phyloP scores from a whole-genome alignment of 805 yeast species.

The Zygosaccharomyces gambellarensis region DNA sequence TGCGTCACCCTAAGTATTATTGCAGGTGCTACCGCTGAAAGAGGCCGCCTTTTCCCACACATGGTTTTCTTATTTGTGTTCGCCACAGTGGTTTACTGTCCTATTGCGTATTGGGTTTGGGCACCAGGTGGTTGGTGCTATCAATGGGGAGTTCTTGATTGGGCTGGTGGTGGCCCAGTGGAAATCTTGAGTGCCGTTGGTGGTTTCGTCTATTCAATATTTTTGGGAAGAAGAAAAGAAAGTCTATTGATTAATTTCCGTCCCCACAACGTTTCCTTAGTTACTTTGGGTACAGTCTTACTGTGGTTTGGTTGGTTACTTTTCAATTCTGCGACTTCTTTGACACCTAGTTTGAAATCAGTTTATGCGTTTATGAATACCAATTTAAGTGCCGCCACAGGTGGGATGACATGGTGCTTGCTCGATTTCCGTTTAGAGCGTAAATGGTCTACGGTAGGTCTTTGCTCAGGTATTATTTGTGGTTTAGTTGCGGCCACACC shows the following conservation, averaged over 20 bases:
- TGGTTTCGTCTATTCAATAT: constrained; percentile 80
- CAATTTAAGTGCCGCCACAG: constrained; percentile 82
- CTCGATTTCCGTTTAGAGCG: constrained; percentile 83
- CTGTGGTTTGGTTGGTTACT: constrained; percentile 97
- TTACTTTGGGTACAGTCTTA: constrained; percentile 79
- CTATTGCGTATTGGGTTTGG: constrained; percentile 97
- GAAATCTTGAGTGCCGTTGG: constrained; percentile 89
- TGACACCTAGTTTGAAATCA: constrained; percentile 76
- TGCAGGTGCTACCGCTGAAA: constrained; percentile 89
- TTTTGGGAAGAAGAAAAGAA: constrained; percentile 74
- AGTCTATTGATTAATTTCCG: constrained; percentile 76
- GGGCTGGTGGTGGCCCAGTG: constrained; percentile 98
- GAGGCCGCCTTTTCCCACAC: constrained; percentile 84
- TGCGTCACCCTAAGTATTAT: constrained; percentile 89
- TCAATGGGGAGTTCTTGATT: constrained; percentile 88
- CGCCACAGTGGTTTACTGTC: constrained; percentile 91
- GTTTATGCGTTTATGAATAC: constrained; percentile 90
- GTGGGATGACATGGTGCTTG: constrained; percentile 87
- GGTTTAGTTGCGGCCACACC: constrained; percentile 98
- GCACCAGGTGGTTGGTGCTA: constrained; percentile 89
- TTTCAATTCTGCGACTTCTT: constrained; percentile 87
- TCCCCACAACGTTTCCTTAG: constrained; percentile 91
- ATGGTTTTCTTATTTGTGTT: constrained; percentile 78
- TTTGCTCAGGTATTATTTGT: constrained; percentile 92
- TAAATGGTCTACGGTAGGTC: constrained; percentile 92